Base-by-base conservation (phyloP, 1,284 basidiomycete genomes). In the Cryptococcus deneoformans region DNA sequence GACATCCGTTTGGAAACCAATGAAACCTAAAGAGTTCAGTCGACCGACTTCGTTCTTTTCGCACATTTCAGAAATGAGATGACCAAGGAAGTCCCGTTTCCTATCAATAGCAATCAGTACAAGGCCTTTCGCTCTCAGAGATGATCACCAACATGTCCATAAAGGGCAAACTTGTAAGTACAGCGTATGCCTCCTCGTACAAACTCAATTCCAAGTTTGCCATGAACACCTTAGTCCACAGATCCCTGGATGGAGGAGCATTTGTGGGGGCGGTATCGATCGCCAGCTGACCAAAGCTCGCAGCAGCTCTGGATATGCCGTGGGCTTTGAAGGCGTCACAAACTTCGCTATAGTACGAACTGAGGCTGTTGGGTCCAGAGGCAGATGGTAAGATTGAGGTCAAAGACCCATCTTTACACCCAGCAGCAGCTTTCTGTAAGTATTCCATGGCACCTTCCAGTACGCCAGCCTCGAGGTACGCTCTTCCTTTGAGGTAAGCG, bases 1-100 rank as follows among this genome's bases (percentile, higher is more conserved):
- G 34, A 99, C 89, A 71, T 96, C 90, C 56, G 87, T 86, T 57
- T 88, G 86, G 63, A 95, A 82, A 0, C 88, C 90, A 24, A 88
- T 83, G 73, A 98, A 98, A 67, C 90, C 91, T 71, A 93, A 87
- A 10, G 85, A 80, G 72, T 94, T 86, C 14, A 99, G 82, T 56
- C 83, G 82, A 55, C 88, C 86, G 24, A 93, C 84, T 54, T 89
- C 85, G 65, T 88, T 84, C 52, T 88, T 85, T 75, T 98, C 92
- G 75, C 95, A 98, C 89, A 99, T 97, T 63, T 85, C 85, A 65
- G 92, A 88, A 57, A 92, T 86, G 52, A 97, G 80, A 58, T 88
- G 86, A 51, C 86, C 84, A 36, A 90, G 83, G 67, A 85, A 87
- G 62, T 94, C 90, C 45, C 85, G 83, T 79, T 87, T 88, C 69